Percentiles rank a stretch among this genome's conserved stretches.
Evolutionary conservation across 169 alveolate genomes (phyloP).

Genomic region (Plasmodium vinckei): DNA sequence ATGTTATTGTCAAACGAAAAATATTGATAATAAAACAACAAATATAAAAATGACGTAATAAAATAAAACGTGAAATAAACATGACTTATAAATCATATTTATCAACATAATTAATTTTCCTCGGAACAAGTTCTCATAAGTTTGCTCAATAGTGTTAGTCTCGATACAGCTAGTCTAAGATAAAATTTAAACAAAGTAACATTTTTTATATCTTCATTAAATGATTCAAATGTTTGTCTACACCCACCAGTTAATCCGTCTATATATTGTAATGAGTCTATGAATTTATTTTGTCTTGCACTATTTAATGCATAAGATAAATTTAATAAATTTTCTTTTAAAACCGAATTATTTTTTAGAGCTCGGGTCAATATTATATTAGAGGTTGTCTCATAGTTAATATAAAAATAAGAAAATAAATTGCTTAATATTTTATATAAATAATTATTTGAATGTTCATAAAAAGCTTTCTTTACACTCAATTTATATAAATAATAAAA

Average conservation of each 20-base stretch:
- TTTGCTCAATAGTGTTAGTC: slow-evolving; percentile 36
- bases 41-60: too few species aligned
- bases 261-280: slow-evolving; percentile 47
- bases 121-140: background rate
- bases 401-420: slow-evolving; percentile 32
- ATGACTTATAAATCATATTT: too few species aligned
- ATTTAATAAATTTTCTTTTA: slow-evolving; percentile 47
- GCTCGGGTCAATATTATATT: slow-evolving; percentile 6
- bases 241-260: slow-evolving; percentile 65
- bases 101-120: too few species aligned
- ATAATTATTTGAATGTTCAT: slow-evolving; percentile 34
- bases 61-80: too few species aligned
- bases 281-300: slow-evolving; percentile 42
- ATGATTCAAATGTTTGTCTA: slow-evolving; percentile 18
- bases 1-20: too few species aligned
- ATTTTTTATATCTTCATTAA: slow-evolving; percentile 59
- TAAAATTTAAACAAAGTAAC: slow-evolving; percentile 32
- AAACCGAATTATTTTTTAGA: slow-evolving; percentile 22
- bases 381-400: slow-evolving; percentile 28
- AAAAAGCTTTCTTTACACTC: slow-evolving; percentile 62
- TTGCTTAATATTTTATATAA: slow-evolving; percentile 10
- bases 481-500: slow-evolving; percentile 45
- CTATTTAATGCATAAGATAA: slow-evolving; percentile 57
- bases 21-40: too few species aligned
- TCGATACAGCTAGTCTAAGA: slow-evolving; percentile 41